These are phyloP conservation scores for Oryza nivara DNA, from an alignment of 176 grass and related monocot species.

Conservation along the genomic window DNA sequence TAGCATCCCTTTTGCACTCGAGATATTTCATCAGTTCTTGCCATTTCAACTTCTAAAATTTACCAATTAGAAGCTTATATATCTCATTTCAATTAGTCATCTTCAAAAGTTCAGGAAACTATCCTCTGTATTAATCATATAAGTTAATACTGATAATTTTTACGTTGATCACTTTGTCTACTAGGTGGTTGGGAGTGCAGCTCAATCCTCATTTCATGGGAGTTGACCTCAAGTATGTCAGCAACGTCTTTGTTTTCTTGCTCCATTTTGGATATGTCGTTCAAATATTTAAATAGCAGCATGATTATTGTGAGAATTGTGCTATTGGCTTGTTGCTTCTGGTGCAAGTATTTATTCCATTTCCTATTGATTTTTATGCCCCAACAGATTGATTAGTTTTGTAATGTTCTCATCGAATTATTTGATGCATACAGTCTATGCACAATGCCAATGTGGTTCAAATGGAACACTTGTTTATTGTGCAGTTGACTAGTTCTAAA, in stretches of 20 bases:
- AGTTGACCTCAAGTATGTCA: constrained; percentile 96
- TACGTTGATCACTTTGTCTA: constrained; percentile 39
- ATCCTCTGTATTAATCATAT: neutral
- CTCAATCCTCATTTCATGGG: constrained; percentile 97
- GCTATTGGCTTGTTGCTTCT: neutral
- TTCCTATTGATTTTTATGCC: neutral
- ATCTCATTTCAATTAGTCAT: constrained; percentile 12
- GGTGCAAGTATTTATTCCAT: neutral
- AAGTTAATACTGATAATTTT: constrained; percentile 14
- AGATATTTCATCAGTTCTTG: constrained; percentile 18
- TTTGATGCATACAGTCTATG: neutral
- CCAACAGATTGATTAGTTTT: constrained; percentile 8
- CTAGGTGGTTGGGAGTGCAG: constrained; percentile 97
- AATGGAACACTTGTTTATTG: constrained; percentile 19
- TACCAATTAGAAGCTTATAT: neutral
- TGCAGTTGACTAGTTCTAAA: neutral
- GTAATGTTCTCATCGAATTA: neutral
- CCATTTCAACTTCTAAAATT: neutral
- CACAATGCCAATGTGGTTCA: neutral
- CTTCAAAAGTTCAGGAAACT: constrained; percentile 4
- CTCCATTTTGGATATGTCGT: neutral
- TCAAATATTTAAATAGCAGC: neutral
- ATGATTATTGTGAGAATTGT: constrained; percentile 10
- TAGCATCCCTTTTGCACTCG: neutral
- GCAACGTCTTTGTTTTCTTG: constrained; percentile 27